Evolutionary conservation across 345 rosid species (phyloP).

Genomic region (Atalantia buxifolia): DNA sequence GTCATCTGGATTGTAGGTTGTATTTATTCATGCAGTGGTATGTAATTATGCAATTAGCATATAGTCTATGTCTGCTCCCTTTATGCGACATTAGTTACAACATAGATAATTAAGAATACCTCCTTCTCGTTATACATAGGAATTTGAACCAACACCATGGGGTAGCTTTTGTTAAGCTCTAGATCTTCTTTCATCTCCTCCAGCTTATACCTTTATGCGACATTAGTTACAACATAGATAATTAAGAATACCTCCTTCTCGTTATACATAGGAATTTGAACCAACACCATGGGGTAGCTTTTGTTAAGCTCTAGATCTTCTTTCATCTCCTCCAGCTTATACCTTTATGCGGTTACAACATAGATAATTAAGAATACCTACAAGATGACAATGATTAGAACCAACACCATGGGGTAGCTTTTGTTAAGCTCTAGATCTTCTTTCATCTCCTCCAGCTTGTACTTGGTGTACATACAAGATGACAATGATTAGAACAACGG

Average conservation of each 20-base stretch:
- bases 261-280: slow-evolving; percentile 58
- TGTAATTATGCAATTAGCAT: not conserved
- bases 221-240: not conserved
- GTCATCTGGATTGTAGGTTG: not conserved
- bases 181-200: slow-evolving; percentile 41
- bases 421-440: too few species aligned
- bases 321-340: slow-evolving; percentile 42
- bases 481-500: too few species aligned
- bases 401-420: too few species aligned
- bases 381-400: slow-evolving; percentile 31
- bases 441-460: slow-evolving; percentile 45
- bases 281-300: slow-evolving; percentile 43
- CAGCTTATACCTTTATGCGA: not conserved
- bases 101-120: slow-evolving; percentile 18
- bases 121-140: slow-evolving; percentile 56
- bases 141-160: slow-evolving; percentile 54
- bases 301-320: slow-evolving; percentile 39
- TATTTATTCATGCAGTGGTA: not conserved
- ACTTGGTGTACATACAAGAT: slow-evolving; percentile 37
- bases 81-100: not conserved
- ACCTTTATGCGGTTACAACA: too few species aligned
- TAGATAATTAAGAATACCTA: too few species aligned
- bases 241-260: slow-evolving; percentile 39
- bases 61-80: not conserved
- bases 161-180: slow-evolving; percentile 34